Base-by-base conservation (phyloP, 345 rosid species). In the Mangifera indica region DNA sequence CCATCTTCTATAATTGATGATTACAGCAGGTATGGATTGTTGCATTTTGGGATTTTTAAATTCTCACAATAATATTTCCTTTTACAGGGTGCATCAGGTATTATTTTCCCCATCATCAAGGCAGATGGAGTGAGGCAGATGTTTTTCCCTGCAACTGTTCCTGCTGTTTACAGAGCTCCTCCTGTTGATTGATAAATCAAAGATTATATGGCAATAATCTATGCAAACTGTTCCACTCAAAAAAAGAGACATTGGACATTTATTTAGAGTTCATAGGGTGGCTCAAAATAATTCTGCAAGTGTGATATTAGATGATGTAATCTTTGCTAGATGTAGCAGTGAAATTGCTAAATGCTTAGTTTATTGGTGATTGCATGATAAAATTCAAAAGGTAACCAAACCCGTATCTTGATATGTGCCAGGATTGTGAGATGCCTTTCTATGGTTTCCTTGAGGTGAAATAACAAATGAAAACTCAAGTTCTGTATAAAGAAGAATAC, bases 111-210 rank as follows among this genome's bases (percentile, higher is more conserved):
- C 0, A 82, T 82, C 11, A 76, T 84, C 24, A 80, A 80, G 81
- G 84, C 80, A 9, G 88, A 82, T 48, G 88, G 88, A 51, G 77
- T 84, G 63, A 78, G 86, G 77, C 80, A 74, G 76, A 72, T 78
- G 88, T 84, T 84, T 56, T 84, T 82, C 77, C 88, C 88, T 12
- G 78, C 78, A 20, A 71, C 82, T 3, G 59, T 79, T 53, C 78
- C 78, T 10, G 82, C 82, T 3, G 18, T 74, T 14, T 79, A 74
- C 61, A 55, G 82, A 71, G 70, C 73, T 61, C 76, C 78, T 46
- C 76, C 79, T 0, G 70, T 21, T 51, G 66, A 63, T 2, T 45
- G 26, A 78, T 7, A 70, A 40, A 70, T 42, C 7, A 44, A 52
- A 18, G 12, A 17, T 14, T 34, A 14, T 7, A 52, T 5, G 45